These are phyloP conservation scores for Actinidia arguta DNA, from an alignment of 179 eudicot species.

Conservation along the genomic window DNA sequence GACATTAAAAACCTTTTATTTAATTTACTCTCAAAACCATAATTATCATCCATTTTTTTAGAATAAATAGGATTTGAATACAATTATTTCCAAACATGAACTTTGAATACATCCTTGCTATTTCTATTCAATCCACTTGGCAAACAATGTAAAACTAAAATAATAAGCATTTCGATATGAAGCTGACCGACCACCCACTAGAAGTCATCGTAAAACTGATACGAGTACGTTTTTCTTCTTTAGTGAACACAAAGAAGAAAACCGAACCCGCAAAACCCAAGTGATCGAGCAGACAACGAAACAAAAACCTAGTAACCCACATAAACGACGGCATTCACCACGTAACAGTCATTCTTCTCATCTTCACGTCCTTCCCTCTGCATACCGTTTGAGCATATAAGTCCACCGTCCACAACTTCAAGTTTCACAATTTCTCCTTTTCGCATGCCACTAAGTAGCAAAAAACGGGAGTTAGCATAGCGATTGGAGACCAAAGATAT, in stretches of 20 bases:
- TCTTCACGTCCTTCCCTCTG: conserved; percentile 98
- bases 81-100: too few relatives aligned
- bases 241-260: conserved; percentile 9
- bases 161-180: too few relatives aligned
- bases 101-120: too few relatives aligned
- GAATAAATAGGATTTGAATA: too few relatives aligned
- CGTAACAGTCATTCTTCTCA: conserved; percentile 89
- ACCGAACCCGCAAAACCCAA: conserved; percentile 24
- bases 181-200: not conserved
- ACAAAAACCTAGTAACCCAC: conserved; percentile 68
- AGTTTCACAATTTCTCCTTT: conserved; percentile 79
- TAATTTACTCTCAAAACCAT: too few relatives aligned
- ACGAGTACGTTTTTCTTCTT: not conserved
- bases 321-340: conserved; percentile 97
- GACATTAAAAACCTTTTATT: too few relatives aligned
- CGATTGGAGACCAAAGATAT: too few relatives aligned
- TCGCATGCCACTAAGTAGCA: conserved; percentile 9
- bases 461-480: not conserved
- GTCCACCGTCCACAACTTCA: conserved; percentile 94
- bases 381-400: conserved; percentile 97
- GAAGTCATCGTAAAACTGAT: not conserved
- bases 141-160: too few relatives aligned
- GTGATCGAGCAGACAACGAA: not conserved
- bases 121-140: too few relatives aligned
- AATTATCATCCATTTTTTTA: too few relatives aligned